Conservation (phyloP, 805 yeast species). For the Nakazawaea siamensis region DNA sequence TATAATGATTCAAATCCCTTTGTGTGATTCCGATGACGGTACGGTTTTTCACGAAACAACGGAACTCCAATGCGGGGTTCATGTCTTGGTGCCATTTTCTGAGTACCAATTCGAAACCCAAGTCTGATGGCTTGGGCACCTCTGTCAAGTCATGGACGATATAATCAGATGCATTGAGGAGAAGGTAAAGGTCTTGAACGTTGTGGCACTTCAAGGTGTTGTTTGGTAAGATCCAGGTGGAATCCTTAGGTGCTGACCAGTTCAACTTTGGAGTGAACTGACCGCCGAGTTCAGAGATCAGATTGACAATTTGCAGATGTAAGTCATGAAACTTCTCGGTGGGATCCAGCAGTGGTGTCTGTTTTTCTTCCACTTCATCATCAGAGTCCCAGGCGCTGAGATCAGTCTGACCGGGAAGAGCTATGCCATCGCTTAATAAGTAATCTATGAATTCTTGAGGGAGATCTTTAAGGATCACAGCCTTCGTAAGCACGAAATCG, state of each 20-base stretch:
- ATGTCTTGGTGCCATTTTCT: slow-evolving; percentile 74
- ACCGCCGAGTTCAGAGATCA: slow-evolving; percentile 38
- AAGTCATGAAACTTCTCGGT: slow-evolving; percentile 46
- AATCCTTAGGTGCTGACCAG: slow-evolving; percentile 97
- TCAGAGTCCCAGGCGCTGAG: slow-evolving; percentile 65
- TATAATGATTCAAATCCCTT: slow-evolving; percentile 79
- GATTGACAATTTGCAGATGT: slow-evolving; percentile 40
- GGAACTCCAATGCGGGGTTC: slow-evolving; percentile 87
- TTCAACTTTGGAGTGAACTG: slow-evolving; percentile 82
- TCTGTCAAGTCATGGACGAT: slow-evolving; percentile 72
- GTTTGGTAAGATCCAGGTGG: slow-evolving; percentile 82
- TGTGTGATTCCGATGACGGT: slow-evolving; percentile 70
- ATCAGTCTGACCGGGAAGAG: slow-evolving; percentile 48
- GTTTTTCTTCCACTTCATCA: slow-evolving; percentile 18
- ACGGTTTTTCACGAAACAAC: slow-evolving; percentile 68
- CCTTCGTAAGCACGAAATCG: slow-evolving; percentile 34
- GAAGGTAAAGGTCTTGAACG: slow-evolving; percentile 68
- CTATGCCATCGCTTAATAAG: slow-evolving; percentile 60
- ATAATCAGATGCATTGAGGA: slow-evolving; percentile 83
- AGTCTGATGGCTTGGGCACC: slow-evolving; percentile 12
- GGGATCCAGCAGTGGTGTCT: slow-evolving; percentile 41
- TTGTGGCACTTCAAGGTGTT: slow-evolving; percentile 66
- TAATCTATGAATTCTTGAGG: slow-evolving; percentile 54
- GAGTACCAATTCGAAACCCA: slow-evolving; percentile 58
- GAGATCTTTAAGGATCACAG: slow-evolving; percentile 46